Evolutionary conservation across 805 yeast species (phyloP), one percentile per base, ranked within the genome.

Genomic region (Vanderwaltozyma polyspora): DNA sequence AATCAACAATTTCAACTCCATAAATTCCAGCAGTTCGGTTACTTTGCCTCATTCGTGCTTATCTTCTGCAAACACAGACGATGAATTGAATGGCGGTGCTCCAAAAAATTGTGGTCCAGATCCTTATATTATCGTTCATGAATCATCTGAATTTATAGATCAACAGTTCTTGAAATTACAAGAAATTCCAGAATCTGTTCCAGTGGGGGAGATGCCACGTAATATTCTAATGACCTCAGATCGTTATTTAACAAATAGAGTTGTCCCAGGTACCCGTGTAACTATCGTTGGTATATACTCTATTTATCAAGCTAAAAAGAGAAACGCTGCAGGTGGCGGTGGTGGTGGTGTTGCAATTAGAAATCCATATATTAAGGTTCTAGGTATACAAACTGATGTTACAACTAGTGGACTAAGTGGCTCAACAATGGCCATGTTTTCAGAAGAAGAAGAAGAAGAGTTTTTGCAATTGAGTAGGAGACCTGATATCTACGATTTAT

Each of bases 181-280:
- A 59, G 98, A 91, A 57, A 70, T 91, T n/a, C 96, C 97, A 10
- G 99, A 91, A 57, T 83, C 83, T 79, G 96, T 91, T 2, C 99
- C 98, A 1, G 94, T 91, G 19, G 98, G 99, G 45, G 99, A 91
- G 62, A 79, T 91, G 85, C 99, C 99, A 7, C 74, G 99, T 46
- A 94, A 91, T 51, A 79, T 91, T 27, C 53, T 84, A 38, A 67
- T 91, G 43, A 81, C 91, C 28, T 84, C 85, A 23, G 97, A 91
- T 57, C 71, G 98, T 41, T 83, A 82, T 48, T 64, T 91, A 53
- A 80, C 95, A 19, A 91, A 91, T 61, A 76, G 72, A 42, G 86
- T 91, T 21, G 81, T 89, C 27, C 99, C 99, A 0, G 99, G 99
- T 18, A 83, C 93, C 0, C 68, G 96, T 44, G 93, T 94, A 46